A percentile compares a stretch with the other conserved stretches of the same genome.
Evolutionary conservation across 306 rosid genomes (phyloP).

Genomic region (Calophaca sinica): DNA sequence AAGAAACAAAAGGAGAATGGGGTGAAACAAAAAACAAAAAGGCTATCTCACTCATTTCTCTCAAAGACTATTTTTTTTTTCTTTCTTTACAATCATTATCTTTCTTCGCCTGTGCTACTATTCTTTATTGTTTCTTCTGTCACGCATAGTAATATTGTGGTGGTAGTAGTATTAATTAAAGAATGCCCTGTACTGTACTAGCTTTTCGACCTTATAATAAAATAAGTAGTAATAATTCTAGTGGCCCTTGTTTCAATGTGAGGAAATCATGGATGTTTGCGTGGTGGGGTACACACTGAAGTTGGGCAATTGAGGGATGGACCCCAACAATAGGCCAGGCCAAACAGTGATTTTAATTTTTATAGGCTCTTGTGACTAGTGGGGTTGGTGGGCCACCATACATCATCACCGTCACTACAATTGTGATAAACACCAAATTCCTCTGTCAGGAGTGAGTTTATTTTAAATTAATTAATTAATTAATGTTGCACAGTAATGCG

Average conservation of each 20-base stretch:
- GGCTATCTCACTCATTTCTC: constrained; percentile 46
- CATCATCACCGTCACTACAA: constrained; percentile 43
- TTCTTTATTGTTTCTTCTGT: constrained; percentile 13
- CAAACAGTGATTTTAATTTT: constrained; percentile 1
- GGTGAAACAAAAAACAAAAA: not conserved
- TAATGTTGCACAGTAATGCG: not conserved
- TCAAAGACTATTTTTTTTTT: not conserved
- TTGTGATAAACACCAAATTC: constrained; percentile 47
- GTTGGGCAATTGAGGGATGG: constrained; percentile 35
- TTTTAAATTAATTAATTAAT: not conserved
- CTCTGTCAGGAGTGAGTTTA: constrained; percentile 28
- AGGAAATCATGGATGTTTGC: constrained; percentile 57
- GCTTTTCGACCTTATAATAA: constrained; percentile 25
- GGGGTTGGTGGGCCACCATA: constrained; percentile 31
- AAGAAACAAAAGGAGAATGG: constrained; percentile 7
- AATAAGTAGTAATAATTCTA: not conserved
- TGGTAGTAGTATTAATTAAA: constrained; percentile 34
- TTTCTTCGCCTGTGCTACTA: not conserved
- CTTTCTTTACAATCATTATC: not conserved
- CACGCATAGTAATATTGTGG: not conserved
- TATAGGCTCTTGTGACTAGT: constrained; percentile 33
- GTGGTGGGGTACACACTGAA: constrained; percentile 53
- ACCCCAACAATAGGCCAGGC: constrained; percentile 38
- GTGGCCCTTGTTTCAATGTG: constrained; percentile 43
- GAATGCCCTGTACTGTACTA: not conserved